These are phyloP conservation scores for Thalassiosira exigua DNA, from an alignment of 352 stramenopile species.

Conservation along the genomic window DNA sequence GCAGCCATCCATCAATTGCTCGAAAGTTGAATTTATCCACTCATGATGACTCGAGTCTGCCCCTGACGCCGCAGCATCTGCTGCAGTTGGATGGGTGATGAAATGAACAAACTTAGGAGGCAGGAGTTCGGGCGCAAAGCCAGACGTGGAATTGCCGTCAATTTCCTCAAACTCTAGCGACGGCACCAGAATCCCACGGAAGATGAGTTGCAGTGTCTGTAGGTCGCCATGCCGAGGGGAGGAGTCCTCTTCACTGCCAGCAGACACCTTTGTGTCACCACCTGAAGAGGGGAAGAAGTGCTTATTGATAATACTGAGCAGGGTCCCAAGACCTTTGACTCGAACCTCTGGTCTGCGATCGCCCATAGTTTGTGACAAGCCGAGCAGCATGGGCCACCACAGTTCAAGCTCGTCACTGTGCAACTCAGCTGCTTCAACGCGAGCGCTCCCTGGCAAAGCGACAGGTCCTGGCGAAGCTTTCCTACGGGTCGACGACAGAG, in stretches of 20 bases:
- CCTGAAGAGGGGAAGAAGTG: conserved; percentile 73
- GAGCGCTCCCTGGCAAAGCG: conserved; percentile 10
- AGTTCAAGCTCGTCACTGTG: conserved; percentile 82
- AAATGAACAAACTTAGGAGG: conserved; percentile 81
- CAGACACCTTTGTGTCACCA: conserved; percentile 25
- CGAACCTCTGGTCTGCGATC: conserved; percentile 90
- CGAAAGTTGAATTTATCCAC: conserved; percentile 84
- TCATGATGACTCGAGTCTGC: conserved; percentile 33
- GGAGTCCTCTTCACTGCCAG: conserved; percentile 32
- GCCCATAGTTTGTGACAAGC: conserved; percentile 91
- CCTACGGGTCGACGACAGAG: conserved; percentile 36
- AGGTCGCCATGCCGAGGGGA: conserved; percentile 60
- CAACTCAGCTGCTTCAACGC: conserved; percentile 15
- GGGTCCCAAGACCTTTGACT: conserved; percentile 65
- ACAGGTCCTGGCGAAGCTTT: conserved; percentile 20
- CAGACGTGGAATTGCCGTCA: conserved; percentile 57
- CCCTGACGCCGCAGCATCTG: conserved; percentile 13
- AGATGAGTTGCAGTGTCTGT: conserved; percentile 79
- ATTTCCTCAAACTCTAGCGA: conserved; percentile 80
- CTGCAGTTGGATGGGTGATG: conserved; percentile 52
- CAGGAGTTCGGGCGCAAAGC: conserved; percentile 55
- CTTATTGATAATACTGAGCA: conserved; percentile 76
- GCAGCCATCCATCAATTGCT: conserved; percentile 80
- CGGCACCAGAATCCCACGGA: conserved; percentile 76
- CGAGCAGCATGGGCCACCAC: conserved; percentile 97